A percentile compares a stretch with the other conserved stretches of the same genome.
phyloP scores from a whole-genome alignment of 768 basidiomycete species.

The Tylopilus cervinicoccineus region DNA sequence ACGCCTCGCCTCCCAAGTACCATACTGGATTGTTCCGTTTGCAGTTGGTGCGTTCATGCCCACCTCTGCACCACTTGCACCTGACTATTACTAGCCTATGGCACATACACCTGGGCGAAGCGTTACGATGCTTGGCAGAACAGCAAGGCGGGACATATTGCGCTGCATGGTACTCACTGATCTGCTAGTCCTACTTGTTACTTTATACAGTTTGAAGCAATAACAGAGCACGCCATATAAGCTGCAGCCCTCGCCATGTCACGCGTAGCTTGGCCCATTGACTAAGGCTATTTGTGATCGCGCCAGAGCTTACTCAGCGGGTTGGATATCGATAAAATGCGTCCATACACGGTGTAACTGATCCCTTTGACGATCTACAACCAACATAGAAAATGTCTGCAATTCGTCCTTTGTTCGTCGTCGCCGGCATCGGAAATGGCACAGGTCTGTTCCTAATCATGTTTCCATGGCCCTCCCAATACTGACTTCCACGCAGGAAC shows the following conservation, averaged over 20 bases:
- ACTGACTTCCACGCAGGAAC: conserved; percentile 38
- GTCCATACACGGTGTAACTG: not conserved
- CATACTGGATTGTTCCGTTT: conserved; percentile 80
- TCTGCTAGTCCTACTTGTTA: conserved; percentile 13
- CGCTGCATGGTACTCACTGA: conserved; percentile 32
- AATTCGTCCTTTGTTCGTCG: conserved; percentile 50
- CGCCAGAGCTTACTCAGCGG: conserved; percentile 17
- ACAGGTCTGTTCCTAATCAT: conserved; percentile 21
- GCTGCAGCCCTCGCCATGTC: not conserved
- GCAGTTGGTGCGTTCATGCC: conserved; percentile 56
- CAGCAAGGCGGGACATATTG: conserved; percentile 79
- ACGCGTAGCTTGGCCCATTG: not conserved
- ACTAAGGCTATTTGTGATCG: conserved; percentile 15
- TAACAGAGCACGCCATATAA: conserved; percentile 4
- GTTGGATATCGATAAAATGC: conserved; percentile 3
- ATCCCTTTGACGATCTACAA: not conserved
- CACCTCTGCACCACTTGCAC: not conserved
- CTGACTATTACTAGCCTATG: conserved; percentile 52
- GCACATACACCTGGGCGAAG: conserved; percentile 77
- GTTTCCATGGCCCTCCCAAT: not conserved
- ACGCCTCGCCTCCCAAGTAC: conserved; percentile 65
- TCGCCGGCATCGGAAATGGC: conserved; percentile 51
- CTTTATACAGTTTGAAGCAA: conserved; percentile 7
- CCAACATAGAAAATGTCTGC: conserved; percentile 23
- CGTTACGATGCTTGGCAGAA: conserved; percentile 60